These are phyloP conservation scores for Viola pubescens DNA, from an alignment of 441 rosid genomes.

Conservation along the genomic window DNA sequence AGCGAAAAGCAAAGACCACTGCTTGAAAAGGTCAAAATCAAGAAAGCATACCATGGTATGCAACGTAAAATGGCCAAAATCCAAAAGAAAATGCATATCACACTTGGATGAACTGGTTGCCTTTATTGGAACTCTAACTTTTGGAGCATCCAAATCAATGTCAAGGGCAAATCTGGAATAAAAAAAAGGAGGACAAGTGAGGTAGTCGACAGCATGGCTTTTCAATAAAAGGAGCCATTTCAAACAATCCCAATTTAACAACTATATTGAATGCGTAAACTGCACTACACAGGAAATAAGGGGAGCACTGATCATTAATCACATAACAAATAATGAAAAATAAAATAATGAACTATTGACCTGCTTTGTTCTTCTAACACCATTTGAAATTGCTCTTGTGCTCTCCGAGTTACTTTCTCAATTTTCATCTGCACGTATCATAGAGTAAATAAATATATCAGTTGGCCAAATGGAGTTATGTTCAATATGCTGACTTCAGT, in stretches of 20 bases:
- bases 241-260: neutral
- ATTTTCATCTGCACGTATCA: slow-evolving; percentile 59
- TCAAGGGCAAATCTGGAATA: slow-evolving; percentile 90
- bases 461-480: neutral
- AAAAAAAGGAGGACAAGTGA: slow-evolving; percentile 17
- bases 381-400: slow-evolving; percentile 96
- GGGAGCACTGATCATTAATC: neutral
- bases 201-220: neutral
- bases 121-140: slow-evolving; percentile 87
- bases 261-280: neutral
- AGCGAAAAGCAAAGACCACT: slow-evolving; percentile 20
- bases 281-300: neutral
- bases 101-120: slow-evolving; percentile 50
- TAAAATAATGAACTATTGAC: slow-evolving; percentile 29
- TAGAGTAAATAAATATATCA: slow-evolving; percentile 6
- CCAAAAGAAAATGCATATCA: slow-evolving; percentile 83
- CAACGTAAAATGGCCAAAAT: slow-evolving; percentile 94
- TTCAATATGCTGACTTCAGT: slow-evolving; percentile 24
- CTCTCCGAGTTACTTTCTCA: slow-evolving; percentile 95
- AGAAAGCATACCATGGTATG: slow-evolving; percentile 62
- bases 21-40: slow-evolving; percentile 16
- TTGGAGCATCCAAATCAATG: slow-evolving; percentile 99
- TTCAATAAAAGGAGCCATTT: neutral
- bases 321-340: slow-evolving; percentile 5
- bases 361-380: slow-evolving; percentile 97